Evolutionary conservation across 331 rosid species (phyloP).

Genomic region (Phaseolus coccineus): DNA sequence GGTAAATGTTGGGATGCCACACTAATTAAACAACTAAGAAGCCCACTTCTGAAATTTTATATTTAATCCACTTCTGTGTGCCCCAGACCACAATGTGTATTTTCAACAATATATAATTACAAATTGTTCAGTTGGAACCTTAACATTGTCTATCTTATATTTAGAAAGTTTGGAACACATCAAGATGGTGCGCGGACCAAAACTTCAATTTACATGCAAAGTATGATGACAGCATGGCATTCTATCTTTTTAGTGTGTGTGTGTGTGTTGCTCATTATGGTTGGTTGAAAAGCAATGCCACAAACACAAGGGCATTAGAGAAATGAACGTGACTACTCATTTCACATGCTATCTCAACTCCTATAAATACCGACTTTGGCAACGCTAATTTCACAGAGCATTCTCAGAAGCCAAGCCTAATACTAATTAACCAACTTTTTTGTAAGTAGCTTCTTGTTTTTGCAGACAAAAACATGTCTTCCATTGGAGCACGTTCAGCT

Average conservation of each 20-base stretch:
- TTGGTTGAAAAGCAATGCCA: constrained; percentile 42
- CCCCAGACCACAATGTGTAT: constrained; percentile 29
- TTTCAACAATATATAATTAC: constrained; percentile 33
- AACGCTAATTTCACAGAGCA: background rate
- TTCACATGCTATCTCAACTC: constrained; percentile 36
- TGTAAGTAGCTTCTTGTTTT: constrained; percentile 33
- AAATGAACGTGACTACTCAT: constrained; percentile 15
- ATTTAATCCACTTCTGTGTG: constrained; percentile 31
- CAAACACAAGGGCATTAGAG: constrained; percentile 29
- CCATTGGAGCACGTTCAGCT: constrained; percentile 63
- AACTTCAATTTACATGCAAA: constrained; percentile 32
- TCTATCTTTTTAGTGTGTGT: background rate
- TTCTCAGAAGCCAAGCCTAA: background rate
- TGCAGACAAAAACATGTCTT: constrained; percentile 51
- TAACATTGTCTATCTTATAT: background rate
- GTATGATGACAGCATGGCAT: constrained; percentile 31
- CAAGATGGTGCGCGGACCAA: constrained; percentile 32
- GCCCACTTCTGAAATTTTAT: constrained; percentile 31
- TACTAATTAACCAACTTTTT: background rate
- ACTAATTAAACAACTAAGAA: constrained; percentile 14
- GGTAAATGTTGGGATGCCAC: constrained; percentile 24
- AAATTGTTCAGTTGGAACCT: constrained; percentile 33
- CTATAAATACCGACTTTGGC: constrained; percentile 48
- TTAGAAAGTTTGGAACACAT: constrained; percentile 3
- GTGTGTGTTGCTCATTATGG: background rate